phyloP scores from a whole-genome alignment of 2,329 filamentous ascomycete species.

The Fusarium sp. region DNA sequence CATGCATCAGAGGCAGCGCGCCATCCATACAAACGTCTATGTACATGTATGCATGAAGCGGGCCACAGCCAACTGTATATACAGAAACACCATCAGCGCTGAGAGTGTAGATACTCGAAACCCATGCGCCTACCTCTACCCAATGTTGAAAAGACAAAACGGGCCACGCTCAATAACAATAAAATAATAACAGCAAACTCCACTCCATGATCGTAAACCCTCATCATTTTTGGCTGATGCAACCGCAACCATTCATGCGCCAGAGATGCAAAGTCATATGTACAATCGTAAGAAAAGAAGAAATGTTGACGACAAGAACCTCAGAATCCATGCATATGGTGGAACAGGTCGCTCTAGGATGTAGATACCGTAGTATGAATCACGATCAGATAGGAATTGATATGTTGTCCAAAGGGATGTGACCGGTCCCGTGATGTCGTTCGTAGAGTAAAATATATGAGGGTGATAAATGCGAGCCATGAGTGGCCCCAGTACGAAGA shows the following conservation, averaged over 20 bases:
- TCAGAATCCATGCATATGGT: conserved; percentile 3
- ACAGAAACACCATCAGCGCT: conserved; percentile 11
- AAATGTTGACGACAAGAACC: conserved; percentile 5
- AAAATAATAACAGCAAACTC: conserved; percentile 38
- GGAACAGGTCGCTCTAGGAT: conserved; percentile 19
- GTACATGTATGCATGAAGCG: conserved; percentile 2
- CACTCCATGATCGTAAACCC: conserved; percentile 41
- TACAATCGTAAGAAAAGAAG: conserved; percentile 33
- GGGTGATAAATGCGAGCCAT: not conserved
- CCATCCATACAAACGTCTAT: conserved; percentile 3
- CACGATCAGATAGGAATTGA: not conserved
- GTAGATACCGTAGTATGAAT: conserved; percentile 12
- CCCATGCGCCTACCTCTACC: conserved; percentile 8
- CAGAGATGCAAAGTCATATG: conserved; percentile 41
- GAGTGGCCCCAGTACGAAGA: not conserved
- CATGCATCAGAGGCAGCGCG: conserved; percentile 23
- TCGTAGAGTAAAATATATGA: not conserved
- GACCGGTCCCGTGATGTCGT: conserved; percentile 14
- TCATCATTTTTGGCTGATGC: conserved; percentile 39
- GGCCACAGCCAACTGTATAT: conserved; percentile 16
- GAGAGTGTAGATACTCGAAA: conserved; percentile 2
- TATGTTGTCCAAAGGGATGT: conserved; percentile 21
- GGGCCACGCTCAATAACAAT: conserved; percentile 16
- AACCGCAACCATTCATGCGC: conserved; percentile 43
- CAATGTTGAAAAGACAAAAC: conserved; percentile 1